Conservation (phyloP, 2,329 filamentous ascomycete genomes). For the Niveomyces coronatus region DNA sequence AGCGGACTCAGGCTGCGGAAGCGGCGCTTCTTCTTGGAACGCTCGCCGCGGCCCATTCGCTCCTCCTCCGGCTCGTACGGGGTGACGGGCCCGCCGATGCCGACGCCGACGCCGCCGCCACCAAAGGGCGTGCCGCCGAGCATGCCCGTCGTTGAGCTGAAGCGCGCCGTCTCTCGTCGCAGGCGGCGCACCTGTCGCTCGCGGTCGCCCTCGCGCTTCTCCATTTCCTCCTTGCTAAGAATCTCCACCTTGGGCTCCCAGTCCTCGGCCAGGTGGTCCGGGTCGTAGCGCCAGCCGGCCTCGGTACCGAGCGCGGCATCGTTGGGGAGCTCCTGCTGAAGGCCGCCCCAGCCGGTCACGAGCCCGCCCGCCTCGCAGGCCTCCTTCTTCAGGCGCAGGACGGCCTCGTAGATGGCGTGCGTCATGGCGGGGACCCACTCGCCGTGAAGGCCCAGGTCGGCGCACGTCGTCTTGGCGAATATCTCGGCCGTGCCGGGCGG, state of each 20-base stretch:
- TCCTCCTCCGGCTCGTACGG: constrained; percentile 52
- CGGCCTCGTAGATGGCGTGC: constrained; percentile 94
- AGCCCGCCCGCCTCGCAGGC: constrained; percentile 86
- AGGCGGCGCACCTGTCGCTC: constrained; percentile 83
- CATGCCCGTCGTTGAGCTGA: constrained; percentile 79
- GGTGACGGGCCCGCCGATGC: constrained; percentile 24
- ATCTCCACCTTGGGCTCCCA: constrained; percentile 78
- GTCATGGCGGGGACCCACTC: constrained; percentile 94
- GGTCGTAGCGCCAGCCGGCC: constrained; percentile 92
- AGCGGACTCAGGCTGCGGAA: constrained; percentile 81
- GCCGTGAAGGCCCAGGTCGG: constrained; percentile 76
- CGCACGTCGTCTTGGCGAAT: constrained; percentile 87
- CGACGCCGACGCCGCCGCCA: constrained; percentile 36
- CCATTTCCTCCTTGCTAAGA: constrained; percentile 90
- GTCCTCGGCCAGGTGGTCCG: constrained; percentile 73
- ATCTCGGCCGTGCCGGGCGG: constrained; percentile 84
- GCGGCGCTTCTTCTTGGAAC: constrained; percentile 89
- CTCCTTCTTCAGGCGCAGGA: constrained; percentile 87
- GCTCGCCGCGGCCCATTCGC: constrained; percentile 80
- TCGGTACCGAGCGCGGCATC: constrained; percentile 73
- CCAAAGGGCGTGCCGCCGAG: constrained; percentile 57
- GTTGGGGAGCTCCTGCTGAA: constrained; percentile 64
- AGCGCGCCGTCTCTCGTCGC: constrained; percentile 82
- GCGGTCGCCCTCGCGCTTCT: constrained; percentile 89
- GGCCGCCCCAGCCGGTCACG: constrained; percentile 58